Conservation (phyloP, 495 filamentous ascomycete genomes). For the Pyrenula aspistea region DNA sequence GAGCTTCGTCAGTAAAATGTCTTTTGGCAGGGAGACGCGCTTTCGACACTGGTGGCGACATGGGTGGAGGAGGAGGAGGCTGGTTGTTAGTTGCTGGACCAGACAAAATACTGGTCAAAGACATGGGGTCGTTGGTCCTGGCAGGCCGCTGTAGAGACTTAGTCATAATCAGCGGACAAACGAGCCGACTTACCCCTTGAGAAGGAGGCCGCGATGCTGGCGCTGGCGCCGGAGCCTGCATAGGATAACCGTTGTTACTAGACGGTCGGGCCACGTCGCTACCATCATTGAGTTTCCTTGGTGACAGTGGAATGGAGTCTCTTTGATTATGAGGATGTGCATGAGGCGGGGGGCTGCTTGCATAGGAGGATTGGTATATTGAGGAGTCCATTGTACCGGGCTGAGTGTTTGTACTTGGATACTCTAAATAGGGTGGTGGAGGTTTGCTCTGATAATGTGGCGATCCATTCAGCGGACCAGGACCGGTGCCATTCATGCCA, state of each 20-base stretch:
- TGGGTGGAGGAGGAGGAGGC: constrained; percentile 24
- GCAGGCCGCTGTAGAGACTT: constrained; percentile 39
- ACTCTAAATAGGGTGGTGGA: constrained; percentile 33
- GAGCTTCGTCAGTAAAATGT: constrained; percentile 1
- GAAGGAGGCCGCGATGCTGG: constrained; percentile 25
- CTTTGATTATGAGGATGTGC: constrained; percentile 32
- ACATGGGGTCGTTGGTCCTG: constrained; percentile 74
- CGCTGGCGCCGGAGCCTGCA: constrained; percentile 11
- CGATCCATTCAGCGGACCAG: constrained; percentile 26
- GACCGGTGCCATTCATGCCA: not conserved
- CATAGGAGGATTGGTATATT: constrained; percentile 29
- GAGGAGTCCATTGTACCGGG: not conserved
- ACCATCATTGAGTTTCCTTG: constrained; percentile 11
- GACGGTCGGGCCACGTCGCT: constrained; percentile 24
- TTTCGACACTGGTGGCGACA: constrained; percentile 7
- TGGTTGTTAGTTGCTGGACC: constrained; percentile 47
- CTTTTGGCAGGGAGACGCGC: not conserved
- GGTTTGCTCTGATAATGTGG: constrained; percentile 33
- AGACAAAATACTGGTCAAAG: constrained; percentile 80
- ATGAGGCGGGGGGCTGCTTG: constrained; percentile 27
- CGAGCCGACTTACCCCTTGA: constrained; percentile 23
- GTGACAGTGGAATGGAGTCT: constrained; percentile 32
- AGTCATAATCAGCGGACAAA: constrained; percentile 3
- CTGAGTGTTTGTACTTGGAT: constrained; percentile 3
- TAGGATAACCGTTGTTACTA: constrained; percentile 19